Percentiles rank a stretch among this genome's conserved stretches.
Conservation (phyloP, 345 rosid genomes). For the Clarkia xantiana region DNA sequence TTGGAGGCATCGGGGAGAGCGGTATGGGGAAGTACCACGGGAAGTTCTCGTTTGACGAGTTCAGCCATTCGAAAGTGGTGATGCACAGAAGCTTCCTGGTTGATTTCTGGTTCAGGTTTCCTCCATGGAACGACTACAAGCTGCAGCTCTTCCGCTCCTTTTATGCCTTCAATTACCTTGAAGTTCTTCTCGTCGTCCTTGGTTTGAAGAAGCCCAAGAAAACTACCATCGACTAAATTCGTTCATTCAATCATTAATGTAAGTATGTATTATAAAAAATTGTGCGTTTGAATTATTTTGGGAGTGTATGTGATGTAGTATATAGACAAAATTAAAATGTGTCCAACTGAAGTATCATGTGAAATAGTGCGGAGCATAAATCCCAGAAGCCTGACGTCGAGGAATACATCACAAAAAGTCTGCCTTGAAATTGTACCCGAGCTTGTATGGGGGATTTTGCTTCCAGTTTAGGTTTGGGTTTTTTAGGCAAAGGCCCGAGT, state of each 20-base stretch:
- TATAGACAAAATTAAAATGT: too few species aligned
- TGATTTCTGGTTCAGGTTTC: slow-evolving; percentile 56
- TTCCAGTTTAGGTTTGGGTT: too few species aligned
- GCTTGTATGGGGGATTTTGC: too few species aligned
- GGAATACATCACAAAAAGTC: too few species aligned
- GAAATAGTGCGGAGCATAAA: too few species aligned
- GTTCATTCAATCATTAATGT: neutral
- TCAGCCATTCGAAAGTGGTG: slow-evolving; percentile 41
- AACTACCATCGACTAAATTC: neutral
- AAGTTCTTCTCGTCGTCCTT: slow-evolving; percentile 30
- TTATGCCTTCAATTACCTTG: slow-evolving; percentile 25
- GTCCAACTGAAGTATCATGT: too few species aligned
- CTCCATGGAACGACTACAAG: slow-evolving; percentile 53
- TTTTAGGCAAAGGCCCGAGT: too few species aligned
- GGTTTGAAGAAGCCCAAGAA: slow-evolving; percentile 31
- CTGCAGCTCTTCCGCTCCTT: slow-evolving; percentile 23
- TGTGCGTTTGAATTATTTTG: too few species aligned
- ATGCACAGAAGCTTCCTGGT: slow-evolving; percentile 25
- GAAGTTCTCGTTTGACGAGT: slow-evolving; percentile 43
- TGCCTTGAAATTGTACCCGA: too few species aligned
- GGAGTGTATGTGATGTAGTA: too few species aligned
- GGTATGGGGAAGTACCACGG: slow-evolving; percentile 57
- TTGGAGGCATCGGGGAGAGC: slow-evolving; percentile 55
- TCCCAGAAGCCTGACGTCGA: too few species aligned
- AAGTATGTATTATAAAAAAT: too few species aligned